phyloP scores from a whole-genome alignment of 1,284 basidiomycete species.

The Cutaneotrichosporon curvatum region DNA sequence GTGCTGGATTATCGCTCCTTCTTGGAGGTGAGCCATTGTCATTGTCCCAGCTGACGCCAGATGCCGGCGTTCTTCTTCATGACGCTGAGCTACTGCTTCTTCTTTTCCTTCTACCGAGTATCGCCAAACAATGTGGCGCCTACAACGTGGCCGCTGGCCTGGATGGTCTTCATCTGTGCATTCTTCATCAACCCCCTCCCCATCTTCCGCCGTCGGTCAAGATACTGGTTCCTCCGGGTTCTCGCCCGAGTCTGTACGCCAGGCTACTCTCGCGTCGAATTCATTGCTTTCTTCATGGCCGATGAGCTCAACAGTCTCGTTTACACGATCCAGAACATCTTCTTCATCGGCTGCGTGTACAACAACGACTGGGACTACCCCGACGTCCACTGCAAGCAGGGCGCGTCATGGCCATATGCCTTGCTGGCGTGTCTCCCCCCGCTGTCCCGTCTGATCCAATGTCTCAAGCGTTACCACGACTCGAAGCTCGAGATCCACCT shows the following conservation, averaged over 20 bases:
- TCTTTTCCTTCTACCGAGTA: conserved; percentile 68
- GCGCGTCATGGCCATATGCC: conserved; percentile 52
- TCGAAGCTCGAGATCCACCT: conserved; percentile 68
- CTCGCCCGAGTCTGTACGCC: conserved; percentile 59
- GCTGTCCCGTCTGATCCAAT: conserved; percentile 71
- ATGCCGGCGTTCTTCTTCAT: conserved; percentile 70
- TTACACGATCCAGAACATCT: conserved; percentile 66
- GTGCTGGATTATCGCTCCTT: conserved; percentile 73
- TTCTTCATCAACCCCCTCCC: conserved; percentile 72
- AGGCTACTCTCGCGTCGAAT: conserved; percentile 65
- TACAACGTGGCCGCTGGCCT: conserved; percentile 73
- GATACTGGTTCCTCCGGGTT: conserved; percentile 72
- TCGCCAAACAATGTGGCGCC: conserved; percentile 51
- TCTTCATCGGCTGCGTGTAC: conserved; percentile 45
- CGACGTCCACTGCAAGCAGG: conserved; percentile 58
- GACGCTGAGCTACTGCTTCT: conserved; percentile 74
- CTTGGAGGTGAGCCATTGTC: conserved; percentile 56
- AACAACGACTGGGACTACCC: conserved; percentile 29
- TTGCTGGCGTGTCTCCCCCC: conserved; percentile 47
- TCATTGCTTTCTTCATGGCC: conserved; percentile 48
- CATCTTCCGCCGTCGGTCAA: conserved; percentile 57
- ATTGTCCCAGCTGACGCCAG: conserved; percentile 45
- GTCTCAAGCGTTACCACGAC: conserved; percentile 76
- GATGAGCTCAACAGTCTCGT: conserved; percentile 71
- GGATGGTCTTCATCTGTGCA: conserved; percentile 60